Percentiles rank a stretch among this genome's conserved stretches.
Evolutionary conservation across 495 filamentous ascomycete genomes (phyloP).

Genomic region (Penicillium angulare): DNA sequence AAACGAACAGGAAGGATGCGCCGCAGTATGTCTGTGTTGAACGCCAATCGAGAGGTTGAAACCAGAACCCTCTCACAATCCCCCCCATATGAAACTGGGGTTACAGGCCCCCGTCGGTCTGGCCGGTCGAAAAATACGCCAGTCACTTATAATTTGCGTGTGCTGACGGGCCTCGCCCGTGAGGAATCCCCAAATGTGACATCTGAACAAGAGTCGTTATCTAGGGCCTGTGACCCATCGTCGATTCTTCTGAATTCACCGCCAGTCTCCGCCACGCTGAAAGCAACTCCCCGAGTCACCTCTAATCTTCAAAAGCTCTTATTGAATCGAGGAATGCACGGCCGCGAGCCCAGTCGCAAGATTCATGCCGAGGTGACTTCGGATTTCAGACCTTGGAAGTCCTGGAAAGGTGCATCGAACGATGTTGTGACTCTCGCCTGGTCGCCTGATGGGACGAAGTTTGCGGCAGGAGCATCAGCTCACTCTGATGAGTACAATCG

Average conservation of each 20-base stretch:
- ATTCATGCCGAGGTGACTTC: conserved; percentile 19
- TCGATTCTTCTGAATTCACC: background rate
- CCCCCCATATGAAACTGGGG: background rate
- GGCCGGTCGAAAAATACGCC: conserved; percentile 8
- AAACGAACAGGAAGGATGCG: no score
- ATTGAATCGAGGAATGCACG: conserved; percentile 26
- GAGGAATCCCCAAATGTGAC: background rate
- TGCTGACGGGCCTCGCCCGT: background rate
- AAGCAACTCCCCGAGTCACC: background rate
- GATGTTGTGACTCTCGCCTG: conserved; percentile 50
- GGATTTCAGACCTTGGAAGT: conserved; percentile 32
- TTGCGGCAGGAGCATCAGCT: conserved; percentile 65
- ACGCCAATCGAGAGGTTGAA: no score
- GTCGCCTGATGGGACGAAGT: conserved; percentile 47
- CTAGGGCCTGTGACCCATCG: background rate
- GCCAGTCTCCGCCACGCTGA: no score
- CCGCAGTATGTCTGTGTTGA: no score
- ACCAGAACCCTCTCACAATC: conserved; percentile 2
- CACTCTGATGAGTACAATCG: conserved; percentile 80
- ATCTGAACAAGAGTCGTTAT: background rate
- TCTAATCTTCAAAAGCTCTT: conserved; percentile 15
- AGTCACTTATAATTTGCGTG: conserved; percentile 13
- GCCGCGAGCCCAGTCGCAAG: conserved; percentile 2
- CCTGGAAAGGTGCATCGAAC: conserved; percentile 53
- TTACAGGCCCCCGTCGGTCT: conserved; percentile 5